Conservation (phyloP, 768 basidiomycete species). For the Rhizopogon vinicolor region DNA sequence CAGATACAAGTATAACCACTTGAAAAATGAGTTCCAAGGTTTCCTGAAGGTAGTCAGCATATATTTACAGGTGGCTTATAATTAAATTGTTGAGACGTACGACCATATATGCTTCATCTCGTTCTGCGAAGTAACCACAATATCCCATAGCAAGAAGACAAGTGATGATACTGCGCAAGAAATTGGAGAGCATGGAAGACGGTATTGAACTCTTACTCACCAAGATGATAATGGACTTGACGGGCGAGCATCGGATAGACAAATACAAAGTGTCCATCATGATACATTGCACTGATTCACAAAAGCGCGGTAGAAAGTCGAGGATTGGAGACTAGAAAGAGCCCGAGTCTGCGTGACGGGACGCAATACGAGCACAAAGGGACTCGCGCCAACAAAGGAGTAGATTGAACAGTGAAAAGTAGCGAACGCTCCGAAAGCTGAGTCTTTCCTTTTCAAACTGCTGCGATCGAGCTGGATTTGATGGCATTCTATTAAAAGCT, state of each 20-base stretch:
- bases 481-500: too few species aligned
- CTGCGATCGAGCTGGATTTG: too few species aligned
- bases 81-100: constrained; percentile 12
- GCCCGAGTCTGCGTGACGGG: too few species aligned
- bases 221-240: not conserved
- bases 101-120: constrained; percentile 27
- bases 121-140: constrained; percentile 16
- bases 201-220: not conserved
- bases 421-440: too few species aligned
- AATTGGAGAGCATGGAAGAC: not conserved
- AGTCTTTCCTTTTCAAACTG: too few species aligned
- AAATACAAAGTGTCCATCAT: not conserved
- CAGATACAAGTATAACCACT: constrained; percentile 14
- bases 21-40: constrained; percentile 10
- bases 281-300: not conserved
- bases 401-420: too few species aligned
- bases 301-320: not conserved
- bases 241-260: not conserved
- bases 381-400: too few species aligned
- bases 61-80: not conserved
- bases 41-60: constrained; percentile 6
- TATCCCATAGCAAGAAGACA: constrained; percentile 23
- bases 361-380: too few species aligned
- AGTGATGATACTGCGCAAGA: constrained; percentile 19
- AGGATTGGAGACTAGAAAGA: not conserved